phyloP scores from a whole-genome alignment of 371 early-diverging fungal genomes.

The Phascolomyces articulosus region DNA sequence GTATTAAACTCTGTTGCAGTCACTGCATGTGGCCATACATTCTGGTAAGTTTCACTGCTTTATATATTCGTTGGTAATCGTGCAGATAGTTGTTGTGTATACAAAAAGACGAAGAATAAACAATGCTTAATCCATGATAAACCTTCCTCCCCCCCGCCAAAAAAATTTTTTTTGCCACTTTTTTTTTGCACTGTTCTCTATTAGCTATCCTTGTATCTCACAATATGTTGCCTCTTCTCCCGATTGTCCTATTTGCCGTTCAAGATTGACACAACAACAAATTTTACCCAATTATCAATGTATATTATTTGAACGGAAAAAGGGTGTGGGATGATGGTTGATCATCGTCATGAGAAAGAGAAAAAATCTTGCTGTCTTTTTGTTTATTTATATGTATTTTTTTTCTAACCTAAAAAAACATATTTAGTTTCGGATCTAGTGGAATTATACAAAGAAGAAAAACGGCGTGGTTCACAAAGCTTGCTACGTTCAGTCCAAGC shows the following conservation, averaged over 20 bases:
- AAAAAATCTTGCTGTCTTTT: too few species aligned
- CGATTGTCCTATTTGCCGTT: constrained; percentile 78
- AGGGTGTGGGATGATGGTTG: too few species aligned
- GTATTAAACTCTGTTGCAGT: constrained; percentile 76
- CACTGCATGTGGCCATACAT: constrained; percentile 87
- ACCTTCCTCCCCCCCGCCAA: too few species aligned
- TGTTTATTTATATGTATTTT: too few species aligned
- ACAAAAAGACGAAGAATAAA: too few species aligned
- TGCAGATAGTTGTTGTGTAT: too few species aligned
- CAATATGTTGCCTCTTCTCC: constrained; percentile 60
- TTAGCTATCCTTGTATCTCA: constrained; percentile 75
- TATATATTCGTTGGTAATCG: too few species aligned
- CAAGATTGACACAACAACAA: constrained; percentile 55
- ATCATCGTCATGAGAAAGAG: too few species aligned
- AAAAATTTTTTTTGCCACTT: too few species aligned
- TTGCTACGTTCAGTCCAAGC: not conserved
- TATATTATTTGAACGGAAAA: too few species aligned
- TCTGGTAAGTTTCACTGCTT: constrained; percentile 68
- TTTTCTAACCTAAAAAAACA: not conserved
- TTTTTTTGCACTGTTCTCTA: too few species aligned
- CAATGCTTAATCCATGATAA: too few species aligned
- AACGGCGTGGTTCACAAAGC: not conserved
- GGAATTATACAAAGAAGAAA: constrained; percentile 7
- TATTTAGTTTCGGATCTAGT: constrained; percentile 8
- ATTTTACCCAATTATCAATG: constrained; percentile 85